Evolutionary conservation across 2,329 filamentous ascomycete species (phyloP), one percentile per base, ranked within the genome.

Genomic region (Myrmaecium sp.): DNA sequence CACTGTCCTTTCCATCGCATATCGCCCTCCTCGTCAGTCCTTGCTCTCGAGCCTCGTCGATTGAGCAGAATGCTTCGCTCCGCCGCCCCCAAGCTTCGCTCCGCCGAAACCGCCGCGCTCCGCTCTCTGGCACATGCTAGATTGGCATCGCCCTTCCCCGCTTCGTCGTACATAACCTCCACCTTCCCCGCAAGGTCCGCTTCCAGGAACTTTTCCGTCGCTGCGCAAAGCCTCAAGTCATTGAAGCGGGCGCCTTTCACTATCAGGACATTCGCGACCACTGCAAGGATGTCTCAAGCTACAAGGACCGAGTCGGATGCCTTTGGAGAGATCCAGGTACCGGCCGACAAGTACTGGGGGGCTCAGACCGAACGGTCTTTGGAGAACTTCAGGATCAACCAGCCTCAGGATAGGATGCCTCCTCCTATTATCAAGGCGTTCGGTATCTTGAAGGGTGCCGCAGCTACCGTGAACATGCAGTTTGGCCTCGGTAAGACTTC

Each of bases 381-480:
- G 53, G 76, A 79, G 57, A 98, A 98, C 66, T 98, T 98, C 69
- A 78, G 77, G 56, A 95, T 98, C 72, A 95, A 95, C 62, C 89
- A 95, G 66, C 89, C 89, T 33, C 82, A 93, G 60, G 89, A 98
- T 54, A 83, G 89, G 53, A 95, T 95, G 84, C 89, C 89, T 25
- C 75, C 82, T 38, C 79, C 84, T 23, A 77, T 98, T 42, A 65
- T 95, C 47, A 76, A 74, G 57, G 89, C 89, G 5, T 94, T 98
- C 53, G 89, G 89, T 51, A 91, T 95, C 45, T 67, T 98, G 39
- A 98, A 98, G 70, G 86, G 84, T 38, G 89, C 89, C 30, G 89
- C 89, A 23, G 89, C 89, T 25, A 81, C 76, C 5, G 89, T 95
- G 37, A 98, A 98, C 63, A 83, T 93, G 72, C 74, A 73, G 54